Percentiles rank a stretch among this genome's conserved stretches.
Conservation (phyloP, 1,284 basidiomycete genomes). For the Omphalotus olearius region DNA sequence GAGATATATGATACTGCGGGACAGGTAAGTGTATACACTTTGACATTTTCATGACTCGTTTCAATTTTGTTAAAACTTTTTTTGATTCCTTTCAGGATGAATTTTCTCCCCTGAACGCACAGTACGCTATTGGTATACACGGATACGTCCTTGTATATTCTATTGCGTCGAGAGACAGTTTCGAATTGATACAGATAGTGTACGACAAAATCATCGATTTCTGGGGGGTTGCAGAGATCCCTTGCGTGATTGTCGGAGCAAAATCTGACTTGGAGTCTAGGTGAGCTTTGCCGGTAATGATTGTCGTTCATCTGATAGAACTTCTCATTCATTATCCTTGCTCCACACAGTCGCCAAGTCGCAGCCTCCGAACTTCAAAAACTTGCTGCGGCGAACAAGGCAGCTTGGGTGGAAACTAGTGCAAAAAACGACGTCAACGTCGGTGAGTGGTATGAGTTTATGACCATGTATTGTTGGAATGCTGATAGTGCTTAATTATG, state of each 20-base stretch:
- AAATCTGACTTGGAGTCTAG: conserved; percentile 83
- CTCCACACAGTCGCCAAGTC: conserved; percentile 64
- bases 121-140: conserved; percentile 81
- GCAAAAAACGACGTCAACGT: conserved; percentile 90
- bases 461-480: conserved; percentile 2
- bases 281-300: conserved; percentile 36
- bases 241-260: conserved; percentile 95
- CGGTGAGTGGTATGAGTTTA: conserved; percentile 49
- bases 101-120: conserved; percentile 79
- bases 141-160: conserved; percentile 93
- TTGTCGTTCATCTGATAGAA: conserved; percentile 7
- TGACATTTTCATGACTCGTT: no score
- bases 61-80: background rate
- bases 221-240: conserved; percentile 85
- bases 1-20: conserved; percentile 89
- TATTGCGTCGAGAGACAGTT: conserved; percentile 87
- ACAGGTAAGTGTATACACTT: conserved; percentile 34
- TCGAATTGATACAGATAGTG: conserved; percentile 94
- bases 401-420: conserved; percentile 85
- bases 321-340: conserved; percentile 13
- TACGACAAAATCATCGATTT: conserved; percentile 98
- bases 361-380: conserved; percentile 69
- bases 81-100: conserved; percentile 61
- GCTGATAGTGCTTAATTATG: conserved; percentile 1
- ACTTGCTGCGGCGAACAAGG: conserved; percentile 69